Percentiles rank a stretch among this genome's conserved stretches.
These are phyloP conservation scores for Daldinia decipiens DNA, from an alignment of 495 filamentous ascomycete species.

Conservation along the genomic window DNA sequence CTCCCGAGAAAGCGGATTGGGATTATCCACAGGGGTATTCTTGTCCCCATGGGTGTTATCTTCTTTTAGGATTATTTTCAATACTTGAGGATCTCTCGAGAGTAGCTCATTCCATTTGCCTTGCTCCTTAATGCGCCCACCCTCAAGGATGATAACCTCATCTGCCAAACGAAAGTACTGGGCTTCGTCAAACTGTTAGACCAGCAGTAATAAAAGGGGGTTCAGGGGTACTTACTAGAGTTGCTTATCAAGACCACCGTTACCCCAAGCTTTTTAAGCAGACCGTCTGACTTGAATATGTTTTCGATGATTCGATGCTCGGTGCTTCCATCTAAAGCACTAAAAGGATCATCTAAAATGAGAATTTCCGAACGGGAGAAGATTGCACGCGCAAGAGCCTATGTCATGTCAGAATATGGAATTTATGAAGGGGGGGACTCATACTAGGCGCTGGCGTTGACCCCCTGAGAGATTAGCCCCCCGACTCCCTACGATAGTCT, in stretches of 20 bases:
- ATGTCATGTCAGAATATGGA: conserved; percentile 2
- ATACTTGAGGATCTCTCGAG: conserved; percentile 32
- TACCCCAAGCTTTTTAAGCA: conserved; percentile 43
- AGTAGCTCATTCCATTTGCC: conserved; percentile 55
- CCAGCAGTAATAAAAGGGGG: background rate
- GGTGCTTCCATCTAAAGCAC: conserved; percentile 49
- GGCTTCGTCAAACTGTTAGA: conserved; percentile 28
- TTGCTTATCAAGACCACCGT: conserved; percentile 50
- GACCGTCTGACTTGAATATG: conserved; percentile 45
- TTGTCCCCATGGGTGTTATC: conserved; percentile 11
- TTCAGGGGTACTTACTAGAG: conserved; percentile 40
- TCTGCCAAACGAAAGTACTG: conserved; percentile 53
- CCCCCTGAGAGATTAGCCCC: conserved; percentile 75
- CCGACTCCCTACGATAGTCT: conserved; percentile 69
- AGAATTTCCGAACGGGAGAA: conserved; percentile 45
- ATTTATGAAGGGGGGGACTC: conserved; percentile 9
- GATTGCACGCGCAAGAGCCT: conserved; percentile 56
- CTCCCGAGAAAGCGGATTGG: conserved; percentile 5
- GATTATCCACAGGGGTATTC: background rate
- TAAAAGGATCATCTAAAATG: conserved; percentile 52
- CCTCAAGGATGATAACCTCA: conserved; percentile 62
- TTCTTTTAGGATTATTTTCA: conserved; percentile 33
- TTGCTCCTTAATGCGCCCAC: conserved; percentile 59
- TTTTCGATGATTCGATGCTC: conserved; percentile 47
- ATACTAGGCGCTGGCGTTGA: conserved; percentile 68